Conservation (phyloP, 208 protist species). For the Herpetomonas samuelpessoai region DNA sequence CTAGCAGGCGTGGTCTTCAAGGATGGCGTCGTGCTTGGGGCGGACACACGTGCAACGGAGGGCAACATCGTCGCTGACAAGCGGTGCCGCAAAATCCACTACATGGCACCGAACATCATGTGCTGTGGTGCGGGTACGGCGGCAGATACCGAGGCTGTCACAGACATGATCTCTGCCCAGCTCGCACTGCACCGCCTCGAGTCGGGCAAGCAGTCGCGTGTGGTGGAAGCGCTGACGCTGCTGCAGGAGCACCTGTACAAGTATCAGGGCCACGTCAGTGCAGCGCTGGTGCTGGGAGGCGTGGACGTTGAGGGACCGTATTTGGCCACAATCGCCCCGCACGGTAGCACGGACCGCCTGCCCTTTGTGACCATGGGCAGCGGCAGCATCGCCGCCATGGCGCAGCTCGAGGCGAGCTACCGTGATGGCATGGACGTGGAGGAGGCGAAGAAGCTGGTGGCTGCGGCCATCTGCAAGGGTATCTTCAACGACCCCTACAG, state of each 20-base stretch:
- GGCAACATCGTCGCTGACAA: constrained; percentile 99
- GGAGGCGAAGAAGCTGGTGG: constrained; percentile 97
- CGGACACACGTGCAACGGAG: constrained; percentile 99
- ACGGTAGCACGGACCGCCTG: constrained; percentile 97
- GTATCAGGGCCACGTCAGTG: constrained; percentile 98
- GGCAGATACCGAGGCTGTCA: constrained; percentile 98
- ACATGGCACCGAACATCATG: constrained; percentile 99
- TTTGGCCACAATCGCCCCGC: constrained; percentile 97
- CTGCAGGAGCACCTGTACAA: constrained; percentile 97
- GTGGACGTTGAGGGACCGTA: constrained; percentile 97
- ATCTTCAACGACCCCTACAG: constrained; percentile 99
- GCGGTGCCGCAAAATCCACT: constrained; percentile 99
- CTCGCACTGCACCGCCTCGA: constrained; percentile 95
- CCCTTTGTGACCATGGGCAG: constrained; percentile 99
- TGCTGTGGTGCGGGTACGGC: constrained; percentile 99
- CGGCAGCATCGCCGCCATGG: constrained; percentile 99
- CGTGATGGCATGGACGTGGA: constrained; percentile 93
- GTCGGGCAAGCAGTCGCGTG: constrained; percentile 94
- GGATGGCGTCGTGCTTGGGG: constrained; percentile 99
- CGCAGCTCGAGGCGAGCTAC: constrained; percentile 97
- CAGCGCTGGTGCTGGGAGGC: constrained; percentile 99
- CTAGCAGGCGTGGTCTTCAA: constrained; percentile 99
- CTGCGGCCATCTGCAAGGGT: constrained; percentile 97
- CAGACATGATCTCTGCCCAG: constrained; percentile 93
- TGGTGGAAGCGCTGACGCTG: constrained; percentile 96